Evolutionary conservation across 2,329 filamentous ascomycete species (phyloP).

Genomic region (Microdochium nivale): DNA sequence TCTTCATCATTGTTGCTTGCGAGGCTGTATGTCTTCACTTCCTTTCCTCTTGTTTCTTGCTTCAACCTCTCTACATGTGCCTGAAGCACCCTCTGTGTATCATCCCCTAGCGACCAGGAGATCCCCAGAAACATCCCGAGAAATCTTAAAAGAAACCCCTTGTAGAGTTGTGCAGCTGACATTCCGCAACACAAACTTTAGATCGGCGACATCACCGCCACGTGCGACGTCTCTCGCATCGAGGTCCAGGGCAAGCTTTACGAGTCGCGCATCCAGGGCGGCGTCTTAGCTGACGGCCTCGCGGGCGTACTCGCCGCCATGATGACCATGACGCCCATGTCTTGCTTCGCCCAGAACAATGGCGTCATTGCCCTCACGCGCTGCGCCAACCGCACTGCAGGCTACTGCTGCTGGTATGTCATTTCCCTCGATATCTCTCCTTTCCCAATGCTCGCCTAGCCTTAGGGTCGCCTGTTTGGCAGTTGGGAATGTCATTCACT

Average conservation of each 20-base stretch:
- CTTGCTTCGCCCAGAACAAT: conserved; percentile 77
- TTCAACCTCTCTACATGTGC: no score
- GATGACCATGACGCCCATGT: conserved; percentile 74
- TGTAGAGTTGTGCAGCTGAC: no score
- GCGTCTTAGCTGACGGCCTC: conserved; percentile 68
- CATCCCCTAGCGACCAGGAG: no score
- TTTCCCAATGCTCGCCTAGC: no score
- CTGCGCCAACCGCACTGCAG: conserved; percentile 73
- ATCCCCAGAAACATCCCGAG: no score
- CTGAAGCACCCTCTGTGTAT: no score
- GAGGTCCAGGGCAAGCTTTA: conserved; percentile 65
- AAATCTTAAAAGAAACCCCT: no score
- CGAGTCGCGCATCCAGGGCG: conserved; percentile 71
- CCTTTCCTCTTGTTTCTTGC: not conserved
- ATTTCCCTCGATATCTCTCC: no score
- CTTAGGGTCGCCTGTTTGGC: no score
- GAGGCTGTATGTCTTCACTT: conserved; percentile 49
- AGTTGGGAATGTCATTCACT: no score
- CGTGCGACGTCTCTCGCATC: conserved; percentile 70
- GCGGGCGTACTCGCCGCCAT: conserved; percentile 69
- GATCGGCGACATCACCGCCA: conserved; percentile 65
- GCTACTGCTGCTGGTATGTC: conserved; percentile 58
- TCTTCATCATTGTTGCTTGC: conserved; percentile 66
- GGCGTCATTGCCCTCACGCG: conserved; percentile 75
- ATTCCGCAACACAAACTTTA: not conserved